These are phyloP conservation scores for Carpinus fangiana DNA, from an alignment of 306 rosid species.

Conservation along the genomic window DNA sequence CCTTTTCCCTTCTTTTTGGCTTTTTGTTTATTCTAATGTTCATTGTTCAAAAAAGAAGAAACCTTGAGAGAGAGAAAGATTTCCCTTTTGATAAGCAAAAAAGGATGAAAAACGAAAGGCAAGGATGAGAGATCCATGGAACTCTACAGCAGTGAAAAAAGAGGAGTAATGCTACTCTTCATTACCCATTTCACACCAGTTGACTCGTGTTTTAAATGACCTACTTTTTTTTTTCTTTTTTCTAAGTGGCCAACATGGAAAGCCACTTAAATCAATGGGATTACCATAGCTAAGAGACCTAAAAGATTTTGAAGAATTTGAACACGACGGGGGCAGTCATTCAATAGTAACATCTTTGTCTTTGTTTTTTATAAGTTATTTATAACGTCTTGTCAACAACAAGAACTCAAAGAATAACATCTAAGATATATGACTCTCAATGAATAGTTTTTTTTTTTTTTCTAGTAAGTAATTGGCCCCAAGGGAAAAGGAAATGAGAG, in stretches of 20 bases:
- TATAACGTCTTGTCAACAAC: neutral
- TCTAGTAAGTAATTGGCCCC: too few relatives aligned
- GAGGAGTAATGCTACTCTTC: too few relatives aligned
- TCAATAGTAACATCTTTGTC: neutral
- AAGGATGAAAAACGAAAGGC: too few relatives aligned
- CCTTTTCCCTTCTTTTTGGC: neutral
- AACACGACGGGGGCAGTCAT: neutral
- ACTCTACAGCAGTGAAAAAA: too few relatives aligned
- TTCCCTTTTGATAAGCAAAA: too few relatives aligned
- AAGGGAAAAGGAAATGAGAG: too few relatives aligned
- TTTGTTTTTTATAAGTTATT: neutral
- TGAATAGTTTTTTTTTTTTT: neutral
- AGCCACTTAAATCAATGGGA: too few relatives aligned
- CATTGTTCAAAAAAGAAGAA: neutral
- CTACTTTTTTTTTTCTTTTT: neutral
- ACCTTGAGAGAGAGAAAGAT: neutral
- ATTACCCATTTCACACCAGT: too few relatives aligned
- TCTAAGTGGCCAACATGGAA: too few relatives aligned
- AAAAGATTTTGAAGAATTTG: too few relatives aligned
- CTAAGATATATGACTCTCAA: neutral
- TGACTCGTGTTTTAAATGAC: neutral
- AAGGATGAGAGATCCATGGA: too few relatives aligned
- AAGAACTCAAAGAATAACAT: neutral
- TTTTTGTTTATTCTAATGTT: neutral
- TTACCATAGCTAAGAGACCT: too few relatives aligned